Evolutionary conservation across 352 stramenopile species (phyloP), one percentile per base, ranked within the genome.

Genomic region (Poterioochromonas sp.): DNA sequence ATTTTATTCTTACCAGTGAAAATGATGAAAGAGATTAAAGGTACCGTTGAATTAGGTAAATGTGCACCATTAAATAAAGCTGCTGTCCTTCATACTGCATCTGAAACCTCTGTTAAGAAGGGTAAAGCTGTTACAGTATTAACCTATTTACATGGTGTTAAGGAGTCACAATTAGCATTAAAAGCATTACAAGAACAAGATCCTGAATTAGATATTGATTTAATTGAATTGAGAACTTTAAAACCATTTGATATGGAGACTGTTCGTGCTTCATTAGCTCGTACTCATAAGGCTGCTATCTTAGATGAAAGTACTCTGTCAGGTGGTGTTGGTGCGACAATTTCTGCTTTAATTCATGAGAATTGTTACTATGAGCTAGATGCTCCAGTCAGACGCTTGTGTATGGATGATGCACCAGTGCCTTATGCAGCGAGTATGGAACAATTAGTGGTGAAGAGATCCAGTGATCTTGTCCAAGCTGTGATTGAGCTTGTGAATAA

Each of bases 21-120:
- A 76, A 89, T 93, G 88, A 94, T 94, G 90, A 94, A 94, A 80
- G 89, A 92, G 76, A 71, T 86, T 0, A 93, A 93, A 84, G 87
- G 88, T 51, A 85, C 76, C 35, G 73, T 92, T 53, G 86, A 92
- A 26, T 77, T 92, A 77, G 90, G 84, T 39, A 82, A 87, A 32
- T 94, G 90, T 74, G 82, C 87, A 78, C 87, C 88, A 49, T 81
- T 94, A 32, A 93, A 93, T 81, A 93, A 94, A 85, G 85, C 85
- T 58, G 84, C 80, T 39, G 54, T 92, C n/a, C 76, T 93, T 18
- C 84, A 92, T 80, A 82, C 88, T 70, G 88, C 90, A n/a, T 90
- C 85, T 41, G 79, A 84, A 35, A 82, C 82, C 35, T 81, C 83
- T 79, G 86, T 92, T 29, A 77, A 81, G 12, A 64, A 76, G 41